These are phyloP conservation scores for Lepiota venenata DNA, from an alignment of 768 basidiomycete species.

Conservation along the genomic window DNA sequence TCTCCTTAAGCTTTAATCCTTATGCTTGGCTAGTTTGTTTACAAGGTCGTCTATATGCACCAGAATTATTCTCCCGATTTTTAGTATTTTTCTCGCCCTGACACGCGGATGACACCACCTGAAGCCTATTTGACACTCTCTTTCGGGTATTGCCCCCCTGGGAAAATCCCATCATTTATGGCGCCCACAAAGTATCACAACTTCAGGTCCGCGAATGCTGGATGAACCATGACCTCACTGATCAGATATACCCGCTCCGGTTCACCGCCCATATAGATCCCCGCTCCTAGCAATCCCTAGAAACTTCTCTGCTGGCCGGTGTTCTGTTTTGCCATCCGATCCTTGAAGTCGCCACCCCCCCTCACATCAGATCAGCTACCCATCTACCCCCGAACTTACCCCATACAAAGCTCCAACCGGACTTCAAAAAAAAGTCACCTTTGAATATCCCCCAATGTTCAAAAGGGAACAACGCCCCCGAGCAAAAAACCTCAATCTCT, in stretches of 20 bases:
- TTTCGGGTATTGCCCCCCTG: constrained; percentile 4
- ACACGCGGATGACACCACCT: constrained; percentile 10
- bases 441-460: background rate
- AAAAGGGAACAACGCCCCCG: too few relatives aligned
- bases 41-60: too few relatives aligned
- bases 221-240: background rate
- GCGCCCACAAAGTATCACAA: constrained; percentile 11
- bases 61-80: background rate
- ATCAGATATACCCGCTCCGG: too few relatives aligned
- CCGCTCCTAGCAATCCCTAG: background rate
- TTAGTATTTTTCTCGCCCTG: background rate
- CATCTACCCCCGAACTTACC: background rate
- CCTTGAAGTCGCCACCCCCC: background rate
- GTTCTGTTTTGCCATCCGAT: background rate
- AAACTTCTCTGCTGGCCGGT: background rate
- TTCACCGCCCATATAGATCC: background rate
- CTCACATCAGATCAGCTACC: background rate
- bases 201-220: constrained; percentile 3
- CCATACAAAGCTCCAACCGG: background rate
- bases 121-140: constrained; percentile 8
- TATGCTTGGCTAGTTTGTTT: background rate
- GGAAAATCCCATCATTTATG: constrained; percentile 6
- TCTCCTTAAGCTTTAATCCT: background rate
- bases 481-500: background rate
- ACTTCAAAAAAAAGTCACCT: too few relatives aligned